Evolutionary conservation across 345 rosid genomes (phyloP).

Genomic region (Brassica cretica): DNA sequence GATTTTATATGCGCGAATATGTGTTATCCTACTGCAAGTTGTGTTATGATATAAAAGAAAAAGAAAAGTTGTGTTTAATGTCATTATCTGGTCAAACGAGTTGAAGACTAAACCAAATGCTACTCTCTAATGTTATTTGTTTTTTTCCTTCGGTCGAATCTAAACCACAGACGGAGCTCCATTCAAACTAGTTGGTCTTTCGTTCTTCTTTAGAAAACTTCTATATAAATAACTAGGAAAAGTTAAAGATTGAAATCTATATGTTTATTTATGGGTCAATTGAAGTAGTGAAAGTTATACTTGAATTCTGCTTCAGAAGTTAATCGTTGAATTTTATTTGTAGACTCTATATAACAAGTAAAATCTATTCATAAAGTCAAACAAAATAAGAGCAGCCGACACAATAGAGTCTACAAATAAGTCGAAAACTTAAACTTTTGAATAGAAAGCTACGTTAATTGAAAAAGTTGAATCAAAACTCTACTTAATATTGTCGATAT

Average conservation of each 20-base stretch:
- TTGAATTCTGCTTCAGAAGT: neutral
- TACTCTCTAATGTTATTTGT: too few relatives aligned
- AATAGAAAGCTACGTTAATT: too few relatives aligned
- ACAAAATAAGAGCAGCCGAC: conserved; percentile 5
- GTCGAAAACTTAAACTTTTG: too few relatives aligned
- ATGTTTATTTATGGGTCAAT: neutral
- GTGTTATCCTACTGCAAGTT: neutral
- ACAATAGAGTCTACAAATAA: neutral
- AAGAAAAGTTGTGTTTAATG: neutral
- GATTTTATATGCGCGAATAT: neutral
- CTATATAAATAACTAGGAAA: too few relatives aligned
- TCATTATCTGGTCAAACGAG: neutral
- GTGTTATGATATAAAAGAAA: neutral
- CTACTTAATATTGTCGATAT: too few relatives aligned
- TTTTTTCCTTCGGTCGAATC: neutral
- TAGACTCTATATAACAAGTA: neutral
- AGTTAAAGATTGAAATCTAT: too few relatives aligned
- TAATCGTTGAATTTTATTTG: neutral
- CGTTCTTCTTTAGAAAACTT: too few relatives aligned
- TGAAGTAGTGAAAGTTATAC: neutral
- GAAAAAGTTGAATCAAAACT: too few relatives aligned
- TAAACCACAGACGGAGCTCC: too few relatives aligned
- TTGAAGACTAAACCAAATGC: too few relatives aligned
- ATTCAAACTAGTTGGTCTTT: too few relatives aligned
- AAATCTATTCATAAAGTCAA: neutral